These are phyloP conservation scores for Pythium angustatum DNA, from an alignment of 352 stramenopile species.

Conservation along the genomic window DNA sequence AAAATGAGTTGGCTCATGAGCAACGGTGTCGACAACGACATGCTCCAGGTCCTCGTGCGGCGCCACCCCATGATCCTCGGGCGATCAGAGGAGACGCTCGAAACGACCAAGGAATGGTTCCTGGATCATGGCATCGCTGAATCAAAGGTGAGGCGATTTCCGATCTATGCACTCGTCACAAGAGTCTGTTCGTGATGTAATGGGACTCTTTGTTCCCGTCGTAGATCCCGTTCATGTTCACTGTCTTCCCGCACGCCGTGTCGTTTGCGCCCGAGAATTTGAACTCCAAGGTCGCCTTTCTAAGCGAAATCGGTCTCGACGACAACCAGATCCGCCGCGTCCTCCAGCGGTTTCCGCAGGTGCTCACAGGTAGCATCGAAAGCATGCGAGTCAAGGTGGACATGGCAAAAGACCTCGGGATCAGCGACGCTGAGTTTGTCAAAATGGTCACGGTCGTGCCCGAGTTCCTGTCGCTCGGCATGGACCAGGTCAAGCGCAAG, in stretches of 20 bases:
- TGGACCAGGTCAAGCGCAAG: constrained; percentile 43
- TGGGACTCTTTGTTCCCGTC: not conserved
- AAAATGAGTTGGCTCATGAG: constrained; percentile 18
- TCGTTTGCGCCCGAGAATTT: constrained; percentile 44
- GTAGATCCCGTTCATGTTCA: constrained; percentile 60
- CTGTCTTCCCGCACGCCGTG: constrained; percentile 44
- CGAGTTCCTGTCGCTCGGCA: constrained; percentile 40
- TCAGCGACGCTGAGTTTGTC: constrained; percentile 36
- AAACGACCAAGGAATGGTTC: constrained; percentile 17
- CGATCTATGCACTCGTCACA: not conserved
- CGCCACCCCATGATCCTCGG: constrained; percentile 19
- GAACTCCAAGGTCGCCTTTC: constrained; percentile 43
- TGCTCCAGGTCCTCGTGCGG: constrained; percentile 2
- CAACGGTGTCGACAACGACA: constrained; percentile 1
- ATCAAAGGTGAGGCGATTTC: constrained; percentile 16
- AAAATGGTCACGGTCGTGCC: constrained; percentile 41
- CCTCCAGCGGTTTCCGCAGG: constrained; percentile 42
- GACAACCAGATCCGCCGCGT: constrained; percentile 42
- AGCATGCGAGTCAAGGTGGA: constrained; percentile 36
- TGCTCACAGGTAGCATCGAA: constrained; percentile 41
- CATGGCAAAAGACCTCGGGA: constrained; percentile 34
- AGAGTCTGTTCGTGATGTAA: not conserved
- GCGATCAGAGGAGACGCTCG: constrained; percentile 11
- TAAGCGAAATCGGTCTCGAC: constrained; percentile 38
- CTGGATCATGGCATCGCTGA: constrained; percentile 8